Base-by-base conservation (phyloP, 176 grass and related monocot genomes). In the Saccharum officinarum region DNA sequence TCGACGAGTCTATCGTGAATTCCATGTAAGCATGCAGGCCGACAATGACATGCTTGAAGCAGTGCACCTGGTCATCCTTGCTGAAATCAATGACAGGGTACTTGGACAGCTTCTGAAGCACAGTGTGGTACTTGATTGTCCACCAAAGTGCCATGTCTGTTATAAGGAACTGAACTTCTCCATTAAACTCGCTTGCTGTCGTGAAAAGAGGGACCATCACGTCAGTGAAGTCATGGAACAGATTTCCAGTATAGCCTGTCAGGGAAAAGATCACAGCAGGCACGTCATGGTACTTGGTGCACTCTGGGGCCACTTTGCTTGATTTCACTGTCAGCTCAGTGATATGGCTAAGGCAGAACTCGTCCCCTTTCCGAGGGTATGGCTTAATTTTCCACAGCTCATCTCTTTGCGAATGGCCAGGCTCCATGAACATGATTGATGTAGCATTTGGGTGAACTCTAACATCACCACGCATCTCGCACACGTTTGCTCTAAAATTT, bases 171-270 rank as follows among this genome's bases (percentile, higher is more conserved):
- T 88, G 89, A 34, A 94, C 89, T 49, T 94, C 91, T 18, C 94
- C 92, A 1, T 85, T 85, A 31, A 97, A 94, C 92, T 89, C 77
- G 34, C 65, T 81, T 3, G 89, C 84, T 5, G 94, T 94, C 30
- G 86, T 87, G 85, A 94, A 97, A 55, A 94, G 85, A 4, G 94
- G 94, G n/a, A 97, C 75, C 33, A 97, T 78, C 65, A 97, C 92
- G 22, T 97, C 94, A 10, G 87, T 91, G 75, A 97, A 97, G 46
- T 86, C 92, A 55, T 97, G 94, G 82, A 92, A 97, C 14, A 89
- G 86, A 28, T 94, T 97, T 14, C 89, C 92, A 0, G 89, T 92
- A 72, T 94, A 92, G 11, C 89, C 92, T 3, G 87, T 82, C 10
- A 83, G 68, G 0, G 92, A 87, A 11, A 97, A 97, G 28, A 97